A percentile compares a stretch with the other conserved stretches of the same genome.
These are phyloP conservation scores for Kodamaea nitidulidarum DNA, from an alignment of 805 yeast genomes.

Conservation along the genomic window DNA sequence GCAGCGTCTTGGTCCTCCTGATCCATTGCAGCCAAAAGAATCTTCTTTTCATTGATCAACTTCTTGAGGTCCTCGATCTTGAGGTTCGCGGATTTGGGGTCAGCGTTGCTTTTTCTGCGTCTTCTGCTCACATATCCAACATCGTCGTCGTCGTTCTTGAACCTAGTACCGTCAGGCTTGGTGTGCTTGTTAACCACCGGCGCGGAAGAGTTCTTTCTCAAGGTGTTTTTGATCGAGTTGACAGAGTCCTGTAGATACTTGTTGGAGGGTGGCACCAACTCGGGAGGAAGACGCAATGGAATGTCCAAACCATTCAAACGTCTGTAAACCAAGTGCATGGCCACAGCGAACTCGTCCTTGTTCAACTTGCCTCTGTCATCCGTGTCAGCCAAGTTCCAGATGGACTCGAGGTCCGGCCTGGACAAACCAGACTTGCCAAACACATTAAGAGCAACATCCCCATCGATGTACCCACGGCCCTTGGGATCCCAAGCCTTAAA, in stretches of 20 bases:
- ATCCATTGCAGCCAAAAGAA: slow-evolving; percentile 66
- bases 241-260: slow-evolving; percentile 68
- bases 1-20: slow-evolving; percentile 53
- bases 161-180: slow-evolving; percentile 34
- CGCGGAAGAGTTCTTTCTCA: slow-evolving; percentile 32
- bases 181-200: slow-evolving; percentile 16
- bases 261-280: slow-evolving; percentile 82
- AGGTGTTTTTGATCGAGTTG: slow-evolving; percentile 63
- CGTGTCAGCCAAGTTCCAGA: slow-evolving; percentile 87
- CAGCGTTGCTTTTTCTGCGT: slow-evolving; percentile 32
- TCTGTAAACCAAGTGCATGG: slow-evolving; percentile 94
- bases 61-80: slow-evolving; percentile 57
- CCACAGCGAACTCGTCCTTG: slow-evolving; percentile 89
- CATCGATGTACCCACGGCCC: slow-evolving; percentile 67
- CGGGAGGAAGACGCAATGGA: slow-evolving; percentile 81
- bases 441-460: slow-evolving; percentile 76
- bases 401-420: slow-evolving; percentile 79
- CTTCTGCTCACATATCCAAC: slow-evolving; percentile 65
- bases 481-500: slow-evolving; percentile 82
- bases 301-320: slow-evolving; percentile 83
- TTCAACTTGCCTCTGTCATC: slow-evolving; percentile 79
- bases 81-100: slow-evolving; percentile 23
- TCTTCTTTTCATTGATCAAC: slow-evolving; percentile 65
- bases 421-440: slow-evolving; percentile 88
- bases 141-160: slow-evolving; percentile 71